Conservation (phyloP, 2,329 filamentous ascomycete species). For the Trichoderma pleuroti region DNA sequence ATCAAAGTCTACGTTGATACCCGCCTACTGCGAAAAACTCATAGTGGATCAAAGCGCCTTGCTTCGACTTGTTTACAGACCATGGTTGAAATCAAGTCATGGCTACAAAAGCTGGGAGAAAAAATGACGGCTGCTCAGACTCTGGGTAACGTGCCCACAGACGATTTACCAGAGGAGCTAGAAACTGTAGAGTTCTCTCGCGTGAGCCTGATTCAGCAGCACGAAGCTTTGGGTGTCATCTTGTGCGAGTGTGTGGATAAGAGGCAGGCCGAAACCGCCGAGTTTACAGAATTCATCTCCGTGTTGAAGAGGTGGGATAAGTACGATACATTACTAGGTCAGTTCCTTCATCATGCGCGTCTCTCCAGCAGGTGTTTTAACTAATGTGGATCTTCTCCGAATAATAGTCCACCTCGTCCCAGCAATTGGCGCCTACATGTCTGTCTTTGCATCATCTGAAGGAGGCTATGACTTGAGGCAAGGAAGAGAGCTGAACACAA, state of each 20-base stretch:
- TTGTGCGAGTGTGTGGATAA: conserved; percentile 74
- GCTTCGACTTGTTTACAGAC: conserved; percentile 70
- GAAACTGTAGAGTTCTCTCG: conserved; percentile 80
- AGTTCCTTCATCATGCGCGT: conserved; percentile 20
- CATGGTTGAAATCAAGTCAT: conserved; percentile 73
- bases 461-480: conserved; percentile 63
- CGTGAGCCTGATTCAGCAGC: conserved; percentile 77
- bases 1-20: conserved; percentile 36
- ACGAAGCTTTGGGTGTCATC: conserved; percentile 82
- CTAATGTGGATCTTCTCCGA: conserved; percentile 1
- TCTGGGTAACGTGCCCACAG: conserved; percentile 60
- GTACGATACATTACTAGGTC: conserved; percentile 64
- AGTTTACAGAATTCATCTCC: conserved; percentile 70
- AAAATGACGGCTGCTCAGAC: conserved; percentile 72
- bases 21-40: conserved; percentile 31
- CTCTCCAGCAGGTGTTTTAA: not conserved
- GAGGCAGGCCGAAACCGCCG: conserved; percentile 63
- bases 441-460: conserved; percentile 74
- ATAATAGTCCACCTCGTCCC: conserved; percentile 73
- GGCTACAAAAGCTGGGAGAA: conserved; percentile 73
- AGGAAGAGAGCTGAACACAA: conserved; percentile 65
- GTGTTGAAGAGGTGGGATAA: conserved; percentile 67
- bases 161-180: conserved; percentile 56
- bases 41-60: conserved; percentile 54
- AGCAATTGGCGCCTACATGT: conserved; percentile 70